These are phyloP conservation scores for Neurospora sp. DNA, from an alignment of 495 filamentous ascomycete species.

Conservation along the genomic window DNA sequence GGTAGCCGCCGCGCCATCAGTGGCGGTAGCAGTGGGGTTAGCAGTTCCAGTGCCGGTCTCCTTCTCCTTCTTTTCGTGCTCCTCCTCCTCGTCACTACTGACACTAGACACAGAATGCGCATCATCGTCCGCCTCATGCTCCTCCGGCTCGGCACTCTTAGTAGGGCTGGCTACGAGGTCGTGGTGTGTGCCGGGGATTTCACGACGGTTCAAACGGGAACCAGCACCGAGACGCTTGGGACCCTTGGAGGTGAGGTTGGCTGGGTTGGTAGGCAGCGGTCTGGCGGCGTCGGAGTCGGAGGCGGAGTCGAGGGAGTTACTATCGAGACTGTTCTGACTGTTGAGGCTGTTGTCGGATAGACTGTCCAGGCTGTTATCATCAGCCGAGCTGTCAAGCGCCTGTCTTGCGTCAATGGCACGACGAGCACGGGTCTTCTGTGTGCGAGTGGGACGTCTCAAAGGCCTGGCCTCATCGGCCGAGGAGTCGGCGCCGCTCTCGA, in stretches of 20 bases:
- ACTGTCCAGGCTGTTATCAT: not conserved
- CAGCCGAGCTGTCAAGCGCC: not conserved
- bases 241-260: not conserved
- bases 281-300: not conserved
- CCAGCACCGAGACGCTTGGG: not conserved
- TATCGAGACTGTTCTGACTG: not conserved
- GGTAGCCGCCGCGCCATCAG: not conserved
- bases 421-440: not conserved
- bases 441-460: not conserved
- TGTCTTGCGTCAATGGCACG: not conserved
- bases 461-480: not conserved
- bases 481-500: not conserved
- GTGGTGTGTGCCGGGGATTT: not conserved
- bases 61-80: conserved; percentile 34
- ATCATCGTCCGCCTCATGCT: not conserved
- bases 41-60: not conserved
- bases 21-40: not conserved
- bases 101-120: not conserved
- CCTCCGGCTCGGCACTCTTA: not conserved
- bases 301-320: not conserved
- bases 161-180: not conserved
- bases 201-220: not conserved
- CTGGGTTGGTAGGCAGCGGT: not conserved
- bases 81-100: not conserved
- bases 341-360: not conserved